phyloP scores from a whole-genome alignment of 2,329 filamentous ascomycete species.

The Nemania sp. region DNA sequence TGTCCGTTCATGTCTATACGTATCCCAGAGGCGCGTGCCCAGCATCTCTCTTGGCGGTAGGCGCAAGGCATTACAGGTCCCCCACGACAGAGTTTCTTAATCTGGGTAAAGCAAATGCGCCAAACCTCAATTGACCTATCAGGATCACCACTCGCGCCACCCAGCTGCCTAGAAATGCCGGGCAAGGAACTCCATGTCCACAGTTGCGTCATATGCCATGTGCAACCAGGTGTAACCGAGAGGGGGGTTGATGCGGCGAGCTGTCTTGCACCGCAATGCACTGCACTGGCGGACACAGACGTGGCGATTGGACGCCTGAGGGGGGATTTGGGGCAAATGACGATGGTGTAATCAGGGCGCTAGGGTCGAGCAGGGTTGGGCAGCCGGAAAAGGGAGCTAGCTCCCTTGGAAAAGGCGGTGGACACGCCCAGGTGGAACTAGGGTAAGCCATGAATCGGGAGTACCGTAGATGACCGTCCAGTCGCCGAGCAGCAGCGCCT shows the following conservation, averaged over 20 bases:
- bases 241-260: conserved; percentile 7
- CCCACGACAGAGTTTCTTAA: conserved; percentile 12
- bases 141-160: conserved; percentile 26
- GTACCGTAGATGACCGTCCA: not conserved
- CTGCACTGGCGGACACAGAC: conserved; percentile 5
- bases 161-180: conserved; percentile 5
- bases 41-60: conserved; percentile 2
- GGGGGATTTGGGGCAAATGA: not conserved
- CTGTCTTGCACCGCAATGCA: conserved; percentile 10
- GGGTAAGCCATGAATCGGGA: not conserved
- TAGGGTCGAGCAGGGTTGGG: not conserved
- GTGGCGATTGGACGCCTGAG: not conserved
- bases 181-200: conserved; percentile 7
- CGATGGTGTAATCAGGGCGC: conserved; percentile 2
- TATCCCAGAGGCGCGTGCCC: not conserved
- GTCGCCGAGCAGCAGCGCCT: not conserved
- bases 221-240: not conserved
- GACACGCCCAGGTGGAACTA: not conserved
- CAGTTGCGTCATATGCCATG: conserved; percentile 27
- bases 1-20: too few relatives aligned
- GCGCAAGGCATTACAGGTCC: conserved; percentile 2
- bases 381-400: too few relatives aligned
- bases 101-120: conserved; percentile 12
- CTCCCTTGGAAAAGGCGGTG: conserved; percentile 12
- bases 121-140: conserved; percentile 36